phyloP scores from a whole-genome alignment of 306 rosid genomes.

The Gastrolobium bilobum region DNA sequence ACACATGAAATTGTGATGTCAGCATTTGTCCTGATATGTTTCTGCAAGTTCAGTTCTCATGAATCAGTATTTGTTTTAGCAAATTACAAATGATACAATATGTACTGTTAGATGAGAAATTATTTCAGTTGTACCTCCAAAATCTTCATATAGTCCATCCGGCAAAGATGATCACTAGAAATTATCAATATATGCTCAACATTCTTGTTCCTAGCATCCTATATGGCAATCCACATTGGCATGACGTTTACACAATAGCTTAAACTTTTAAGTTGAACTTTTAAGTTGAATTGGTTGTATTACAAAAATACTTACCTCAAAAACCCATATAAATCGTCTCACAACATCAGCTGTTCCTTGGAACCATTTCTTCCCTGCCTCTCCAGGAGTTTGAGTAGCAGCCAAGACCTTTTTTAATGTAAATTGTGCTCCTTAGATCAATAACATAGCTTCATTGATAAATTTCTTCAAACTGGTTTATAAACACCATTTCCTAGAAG shows the following conservation, averaged over 20 bases:
- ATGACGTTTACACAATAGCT: too few relatives aligned
- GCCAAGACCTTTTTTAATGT: constrained; percentile 76
- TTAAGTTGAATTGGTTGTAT: too few relatives aligned
- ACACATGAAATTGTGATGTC: constrained; percentile 89
- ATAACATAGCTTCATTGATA: not conserved
- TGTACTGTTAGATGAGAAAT: not conserved
- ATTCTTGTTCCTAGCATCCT: constrained; percentile 87
- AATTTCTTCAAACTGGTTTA: constrained; percentile 16
- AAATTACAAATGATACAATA: not conserved
- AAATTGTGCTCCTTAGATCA: constrained; percentile 41
- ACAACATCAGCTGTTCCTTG: constrained; percentile 98
- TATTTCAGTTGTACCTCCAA: constrained; percentile 64
- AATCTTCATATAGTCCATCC: constrained; percentile 89
- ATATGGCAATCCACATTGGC: not conserved
- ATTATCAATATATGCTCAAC: constrained; percentile 79
- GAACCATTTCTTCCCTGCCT: constrained; percentile 84
- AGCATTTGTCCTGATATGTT: constrained; percentile 73
- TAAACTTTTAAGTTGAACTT: too few relatives aligned
- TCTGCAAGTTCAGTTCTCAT: constrained; percentile 57
- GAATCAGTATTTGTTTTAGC: constrained; percentile 23
- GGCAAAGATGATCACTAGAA: constrained; percentile 91
- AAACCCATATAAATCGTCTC: constrained; percentile 85
- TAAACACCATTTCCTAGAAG: not conserved
- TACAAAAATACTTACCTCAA: constrained; percentile 63
- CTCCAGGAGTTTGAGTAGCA: constrained; percentile 92